phyloP scores from a whole-genome alignment of 2,329 filamentous ascomycete genomes.

The Periconia sp. region DNA sequence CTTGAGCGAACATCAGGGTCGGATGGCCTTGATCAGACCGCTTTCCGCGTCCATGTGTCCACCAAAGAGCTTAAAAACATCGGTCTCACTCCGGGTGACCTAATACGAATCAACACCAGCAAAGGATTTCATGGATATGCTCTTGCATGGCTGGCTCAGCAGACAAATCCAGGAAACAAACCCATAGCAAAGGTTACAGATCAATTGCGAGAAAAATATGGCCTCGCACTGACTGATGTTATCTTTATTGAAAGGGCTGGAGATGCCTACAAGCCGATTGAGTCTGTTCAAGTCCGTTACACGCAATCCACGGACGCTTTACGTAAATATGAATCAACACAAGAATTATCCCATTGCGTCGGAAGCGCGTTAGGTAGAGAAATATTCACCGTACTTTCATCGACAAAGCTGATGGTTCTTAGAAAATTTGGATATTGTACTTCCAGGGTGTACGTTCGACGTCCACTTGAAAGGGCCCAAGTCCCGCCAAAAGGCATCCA shows the following conservation, averaged over 20 bases:
- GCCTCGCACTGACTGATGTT: conserved; percentile 63
- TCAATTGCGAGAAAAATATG: conserved; percentile 71
- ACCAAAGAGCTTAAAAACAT: conserved; percentile 62
- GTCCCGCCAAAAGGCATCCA: conserved; percentile 59
- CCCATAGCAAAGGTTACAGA: conserved; percentile 68
- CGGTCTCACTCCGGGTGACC: conserved; percentile 63
- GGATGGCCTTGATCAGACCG: conserved; percentile 57
- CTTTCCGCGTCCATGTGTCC: conserved; percentile 65
- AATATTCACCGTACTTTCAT: neutral
- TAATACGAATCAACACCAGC: conserved; percentile 58
- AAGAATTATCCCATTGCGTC: conserved; percentile 39
- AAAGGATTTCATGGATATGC: conserved; percentile 58
- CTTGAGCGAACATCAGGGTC: conserved; percentile 53
- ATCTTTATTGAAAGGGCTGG: conserved; percentile 65
- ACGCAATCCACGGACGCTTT: conserved; percentile 22
- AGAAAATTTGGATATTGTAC: conserved; percentile 71
- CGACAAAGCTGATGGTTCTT: conserved; percentile 15
- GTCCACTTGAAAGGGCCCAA: conserved; percentile 54
- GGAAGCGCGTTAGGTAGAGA: conserved; percentile 39
- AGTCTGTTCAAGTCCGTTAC: conserved; percentile 34
- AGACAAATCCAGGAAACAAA: conserved; percentile 48
- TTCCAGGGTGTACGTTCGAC: conserved; percentile 74
- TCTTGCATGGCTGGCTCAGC: conserved; percentile 66
- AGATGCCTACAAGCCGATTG: conserved; percentile 33
- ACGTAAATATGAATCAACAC: conserved; percentile 27